Evolutionary conservation across 306 rosid genomes (phyloP).

Genomic region (Quercus mongolica): DNA sequence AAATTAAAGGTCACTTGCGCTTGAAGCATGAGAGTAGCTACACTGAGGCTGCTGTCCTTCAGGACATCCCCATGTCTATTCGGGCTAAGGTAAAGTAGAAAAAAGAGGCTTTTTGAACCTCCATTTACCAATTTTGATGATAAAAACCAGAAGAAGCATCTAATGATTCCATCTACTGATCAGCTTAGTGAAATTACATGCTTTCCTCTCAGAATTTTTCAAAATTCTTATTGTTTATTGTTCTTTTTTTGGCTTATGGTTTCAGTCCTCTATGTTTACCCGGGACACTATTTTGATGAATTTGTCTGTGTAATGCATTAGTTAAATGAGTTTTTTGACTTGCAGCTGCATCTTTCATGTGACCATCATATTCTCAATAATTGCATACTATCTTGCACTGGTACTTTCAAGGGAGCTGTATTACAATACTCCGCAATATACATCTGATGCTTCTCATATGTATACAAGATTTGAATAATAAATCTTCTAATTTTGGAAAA

Average conservation of each 20-base stretch:
- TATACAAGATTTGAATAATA: neutral
- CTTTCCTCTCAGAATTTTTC: neutral
- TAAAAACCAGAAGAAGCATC: neutral
- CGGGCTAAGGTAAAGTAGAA: constrained; percentile 69
- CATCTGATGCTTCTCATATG: neutral
- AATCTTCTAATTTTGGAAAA: neutral
- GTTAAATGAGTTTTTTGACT: neutral
- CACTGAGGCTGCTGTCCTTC: constrained; percentile 77
- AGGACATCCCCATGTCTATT: constrained; percentile 81
- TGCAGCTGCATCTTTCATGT: neutral
- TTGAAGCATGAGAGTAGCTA: constrained; percentile 91
- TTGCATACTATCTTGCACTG: neutral
- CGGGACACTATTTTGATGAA: neutral
- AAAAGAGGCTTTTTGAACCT: constrained; percentile 9
- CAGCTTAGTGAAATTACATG: neutral
- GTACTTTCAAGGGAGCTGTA: neutral
- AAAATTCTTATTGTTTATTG: neutral
- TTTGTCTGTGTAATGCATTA: neutral
- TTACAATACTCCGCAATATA: neutral
- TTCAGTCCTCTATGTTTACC: neutral
- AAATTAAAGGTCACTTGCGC: constrained; percentile 88
- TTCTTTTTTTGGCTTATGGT: neutral
- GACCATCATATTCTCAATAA: neutral
- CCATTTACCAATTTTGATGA: neutral
- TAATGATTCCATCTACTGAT: constrained; percentile 3